Conservation (phyloP, 2,329 filamentous ascomycete genomes). For the Reticulascus tulasneorum region DNA sequence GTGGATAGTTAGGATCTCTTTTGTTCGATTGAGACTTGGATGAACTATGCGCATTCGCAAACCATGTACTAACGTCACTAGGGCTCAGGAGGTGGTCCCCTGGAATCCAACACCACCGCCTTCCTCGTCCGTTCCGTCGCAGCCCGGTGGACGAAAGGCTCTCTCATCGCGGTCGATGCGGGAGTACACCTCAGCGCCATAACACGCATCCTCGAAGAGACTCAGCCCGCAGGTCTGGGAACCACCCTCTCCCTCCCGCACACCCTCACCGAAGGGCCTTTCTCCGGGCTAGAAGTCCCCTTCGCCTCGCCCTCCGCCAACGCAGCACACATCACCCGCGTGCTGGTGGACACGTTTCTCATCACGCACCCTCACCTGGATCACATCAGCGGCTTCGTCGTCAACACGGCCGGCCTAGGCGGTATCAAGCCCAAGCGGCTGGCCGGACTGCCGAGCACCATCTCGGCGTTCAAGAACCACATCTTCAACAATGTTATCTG, state of each 20-base stretch:
- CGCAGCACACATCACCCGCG: conserved; percentile 72
- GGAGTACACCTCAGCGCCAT: conserved; percentile 87
- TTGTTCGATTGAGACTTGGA: too few species aligned
- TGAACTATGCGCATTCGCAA: too few species aligned
- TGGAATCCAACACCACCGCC: conserved; percentile 85
- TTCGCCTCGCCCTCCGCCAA: conserved; percentile 62
- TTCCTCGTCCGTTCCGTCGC: conserved; percentile 81
- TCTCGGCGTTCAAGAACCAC: conserved; percentile 85
- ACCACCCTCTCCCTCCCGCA: conserved; percentile 40
- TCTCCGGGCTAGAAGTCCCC: conserved; percentile 72
- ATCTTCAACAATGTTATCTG: conserved; percentile 98
- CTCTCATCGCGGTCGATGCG: conserved; percentile 87
- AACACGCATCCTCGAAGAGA: conserved; percentile 67
- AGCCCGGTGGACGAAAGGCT: conserved; percentile 76
- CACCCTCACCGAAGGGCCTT: conserved; percentile 65
- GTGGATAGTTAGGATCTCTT: too few species aligned
- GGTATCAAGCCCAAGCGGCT: conserved; percentile 73
- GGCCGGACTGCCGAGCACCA: conserved; percentile 82
- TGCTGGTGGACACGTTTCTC: conserved; percentile 81
- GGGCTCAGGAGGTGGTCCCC: conserved; percentile 87
- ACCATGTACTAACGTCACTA: conserved; percentile 33
- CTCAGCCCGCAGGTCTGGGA: conserved; percentile 34
- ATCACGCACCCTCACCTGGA: conserved; percentile 98
- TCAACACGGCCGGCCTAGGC: conserved; percentile 86
- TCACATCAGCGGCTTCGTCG: conserved; percentile 84